A percentile compares a stretch with the other conserved stretches of the same genome.
These are phyloP conservation scores for Baorangia bicolor DNA, from an alignment of 768 basidiomycete species.

Conservation along the genomic window DNA sequence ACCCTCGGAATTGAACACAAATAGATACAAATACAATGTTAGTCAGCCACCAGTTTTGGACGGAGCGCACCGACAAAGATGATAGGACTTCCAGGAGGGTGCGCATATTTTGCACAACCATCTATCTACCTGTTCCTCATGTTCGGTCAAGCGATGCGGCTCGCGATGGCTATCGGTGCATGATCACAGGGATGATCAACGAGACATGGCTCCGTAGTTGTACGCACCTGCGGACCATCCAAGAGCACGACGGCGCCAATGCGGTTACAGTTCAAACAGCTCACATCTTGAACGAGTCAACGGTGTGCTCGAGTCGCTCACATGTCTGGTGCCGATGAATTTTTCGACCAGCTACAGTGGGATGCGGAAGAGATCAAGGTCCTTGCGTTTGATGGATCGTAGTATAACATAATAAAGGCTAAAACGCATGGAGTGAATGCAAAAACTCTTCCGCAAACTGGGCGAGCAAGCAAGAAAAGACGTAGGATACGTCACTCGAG, in stretches of 20 bases:
- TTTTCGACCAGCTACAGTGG: neutral
- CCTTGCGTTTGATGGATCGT: constrained; percentile 3
- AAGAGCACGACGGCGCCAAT: neutral
- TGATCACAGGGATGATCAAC: neutral
- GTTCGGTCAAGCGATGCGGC: neutral
- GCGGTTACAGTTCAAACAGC: neutral
- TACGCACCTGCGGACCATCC: neutral
- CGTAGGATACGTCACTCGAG: no score
- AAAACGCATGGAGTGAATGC: no score
- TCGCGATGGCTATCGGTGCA: neutral
- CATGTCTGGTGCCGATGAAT: constrained; percentile 4
- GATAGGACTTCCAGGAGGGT: neutral
- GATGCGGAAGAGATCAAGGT: neutral
- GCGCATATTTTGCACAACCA: neutral
- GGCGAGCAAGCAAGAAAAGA: no score
- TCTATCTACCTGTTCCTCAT: neutral
- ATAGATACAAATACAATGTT: no score
- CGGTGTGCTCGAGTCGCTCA: constrained; percentile 1
- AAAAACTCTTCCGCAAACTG: no score
- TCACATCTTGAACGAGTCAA: neutral
- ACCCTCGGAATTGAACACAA: no score
- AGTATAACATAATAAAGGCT: no score
- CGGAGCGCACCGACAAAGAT: neutral
- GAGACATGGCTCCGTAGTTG: rapidly evolving
- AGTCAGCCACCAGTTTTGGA: no score